phyloP scores from a whole-genome alignment of 805 yeast species.

The Torulaspora microellipsoides region DNA sequence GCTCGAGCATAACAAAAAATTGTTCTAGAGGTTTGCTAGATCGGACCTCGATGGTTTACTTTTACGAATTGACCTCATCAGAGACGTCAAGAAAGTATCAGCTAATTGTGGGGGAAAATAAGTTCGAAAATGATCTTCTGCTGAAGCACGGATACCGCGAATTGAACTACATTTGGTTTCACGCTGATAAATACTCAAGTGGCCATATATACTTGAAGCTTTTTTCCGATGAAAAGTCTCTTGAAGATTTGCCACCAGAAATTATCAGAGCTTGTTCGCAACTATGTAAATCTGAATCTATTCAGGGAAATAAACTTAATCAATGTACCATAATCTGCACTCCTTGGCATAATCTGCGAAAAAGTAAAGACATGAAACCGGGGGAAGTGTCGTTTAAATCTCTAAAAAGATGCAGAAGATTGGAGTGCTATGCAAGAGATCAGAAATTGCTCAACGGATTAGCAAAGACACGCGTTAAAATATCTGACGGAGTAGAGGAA shows the following conservation, averaged over 20 bases:
- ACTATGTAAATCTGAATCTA: constrained; percentile 71
- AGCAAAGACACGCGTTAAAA: constrained; percentile 59
- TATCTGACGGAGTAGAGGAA: constrained; percentile 31
- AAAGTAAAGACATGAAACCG: constrained; percentile 65
- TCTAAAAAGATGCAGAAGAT: constrained; percentile 47
- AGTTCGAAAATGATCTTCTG: constrained; percentile 59
- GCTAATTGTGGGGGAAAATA: constrained; percentile 62
- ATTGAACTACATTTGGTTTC: constrained; percentile 65
- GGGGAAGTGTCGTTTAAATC: constrained; percentile 77
- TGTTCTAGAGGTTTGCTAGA: too few species aligned
- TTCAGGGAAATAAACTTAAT: constrained; percentile 66
- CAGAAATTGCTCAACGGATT: constrained; percentile 57
- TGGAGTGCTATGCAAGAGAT: constrained; percentile 51
- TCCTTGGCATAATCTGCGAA: constrained; percentile 65
- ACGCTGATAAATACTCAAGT: constrained; percentile 69
- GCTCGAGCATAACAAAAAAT: too few species aligned
- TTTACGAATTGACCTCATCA: constrained; percentile 25
- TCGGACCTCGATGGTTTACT: constrained; percentile 24
- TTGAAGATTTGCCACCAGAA: constrained; percentile 48
- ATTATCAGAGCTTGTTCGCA: constrained; percentile 59
- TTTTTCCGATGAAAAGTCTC: constrained; percentile 40
- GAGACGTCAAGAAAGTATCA: constrained; percentile 17
- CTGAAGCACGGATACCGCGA: constrained; percentile 61
- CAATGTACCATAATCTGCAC: constrained; percentile 66
- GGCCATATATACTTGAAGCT: constrained; percentile 72